A percentile compares a stretch with the other conserved stretches of the same genome.
phyloP scores from a whole-genome alignment of 2,329 filamentous ascomycete species.

The Epichloe festucae region DNA sequence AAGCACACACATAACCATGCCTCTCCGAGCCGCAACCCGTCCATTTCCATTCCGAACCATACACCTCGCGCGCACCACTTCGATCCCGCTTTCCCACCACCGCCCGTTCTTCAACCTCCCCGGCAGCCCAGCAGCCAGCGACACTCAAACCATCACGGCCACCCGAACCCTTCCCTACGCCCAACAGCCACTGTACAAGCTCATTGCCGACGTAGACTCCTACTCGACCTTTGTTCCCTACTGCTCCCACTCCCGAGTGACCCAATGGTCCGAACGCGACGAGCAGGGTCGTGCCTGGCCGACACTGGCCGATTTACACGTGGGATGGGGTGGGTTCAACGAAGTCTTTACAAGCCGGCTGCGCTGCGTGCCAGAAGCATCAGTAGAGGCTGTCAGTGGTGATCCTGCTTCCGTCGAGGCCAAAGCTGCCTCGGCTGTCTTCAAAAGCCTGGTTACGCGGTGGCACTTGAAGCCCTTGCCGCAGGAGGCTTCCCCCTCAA shows the following conservation, averaged over 20 bases:
- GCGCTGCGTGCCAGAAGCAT: slow-evolving; percentile 57
- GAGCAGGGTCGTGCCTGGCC: slow-evolving; percentile 46
- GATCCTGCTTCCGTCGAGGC: slow-evolving; percentile 30
- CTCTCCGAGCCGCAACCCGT: neutral
- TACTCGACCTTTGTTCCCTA: slow-evolving; percentile 89
- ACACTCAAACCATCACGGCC: slow-evolving; percentile 55
- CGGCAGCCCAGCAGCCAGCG: slow-evolving; percentile 14
- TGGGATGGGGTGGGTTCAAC: slow-evolving; percentile 74
- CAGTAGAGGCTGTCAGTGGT: slow-evolving; percentile 69
- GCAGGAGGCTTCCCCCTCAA: slow-evolving; percentile 24
- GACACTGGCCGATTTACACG: slow-evolving; percentile 61
- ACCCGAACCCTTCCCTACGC: slow-evolving; percentile 66
- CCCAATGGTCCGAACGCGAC: slow-evolving; percentile 51
- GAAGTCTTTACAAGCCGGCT: slow-evolving; percentile 75
- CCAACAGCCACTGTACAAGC: slow-evolving; percentile 56
- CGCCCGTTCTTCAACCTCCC: slow-evolving; percentile 9
- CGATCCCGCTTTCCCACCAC: slow-evolving; percentile 4
- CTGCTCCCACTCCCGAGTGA: slow-evolving; percentile 67
- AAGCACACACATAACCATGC: neutral
- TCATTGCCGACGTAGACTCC: slow-evolving; percentile 78
- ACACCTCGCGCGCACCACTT: neutral
- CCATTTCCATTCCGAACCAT: neutral
- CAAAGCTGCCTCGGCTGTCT: slow-evolving; percentile 34
- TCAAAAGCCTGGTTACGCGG: slow-evolving; percentile 55
- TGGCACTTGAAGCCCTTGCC: slow-evolving; percentile 48